Base-by-base conservation (phyloP, 2,329 filamentous ascomycete species). In the Scedosporium apiospermum region DNA sequence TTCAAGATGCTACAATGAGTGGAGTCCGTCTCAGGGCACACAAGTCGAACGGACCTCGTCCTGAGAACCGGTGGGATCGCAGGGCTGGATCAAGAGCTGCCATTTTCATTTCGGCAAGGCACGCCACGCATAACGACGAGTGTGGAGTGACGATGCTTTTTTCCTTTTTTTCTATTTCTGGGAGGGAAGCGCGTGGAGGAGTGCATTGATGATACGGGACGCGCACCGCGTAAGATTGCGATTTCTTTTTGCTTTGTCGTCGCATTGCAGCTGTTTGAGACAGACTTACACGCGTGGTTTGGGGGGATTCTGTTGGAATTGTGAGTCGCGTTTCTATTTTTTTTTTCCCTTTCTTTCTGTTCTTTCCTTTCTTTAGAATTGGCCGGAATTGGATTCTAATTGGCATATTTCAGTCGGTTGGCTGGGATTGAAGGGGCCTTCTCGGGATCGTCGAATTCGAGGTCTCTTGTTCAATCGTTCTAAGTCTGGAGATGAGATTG, bases 311-410 rank as follows among this genome's bases (percentile, higher is more conserved):
- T 23, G 21, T 7, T 18, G 16, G 16, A n/a, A 49, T 49, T 58
- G 57, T 41, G 34, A 58, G 58, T 60, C 23, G 21, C 38, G 38
- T 42, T 38, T 53, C 58, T 55, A 41, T 63, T 57, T 60, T 38
- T 57, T 42, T 30, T 42, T 55, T 16, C 38, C 34, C 4, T 27
- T 53, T 60, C 30, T 51, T 60, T 60, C 27, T 41, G 10, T 44
- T 1, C 41, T 55, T 23, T 60, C 38, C 38, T 38, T 3, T 49
- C 44, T 12, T 26, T 27, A n/a, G 27, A 21, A 21, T 59, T 27
- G 51, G 49, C 53, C 60, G 49, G 34, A 34, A 34, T 34, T 34
- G 30, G 30, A 34, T 38, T 38, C 12, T 12, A 38, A 12, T 38
- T 38, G 10, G 10, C 34, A 38, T 14, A 38, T 38, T 38, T 38